These are phyloP conservation scores for Trichoderma virens DNA, from an alignment of 495 filamentous ascomycete species.

Conservation along the genomic window DNA sequence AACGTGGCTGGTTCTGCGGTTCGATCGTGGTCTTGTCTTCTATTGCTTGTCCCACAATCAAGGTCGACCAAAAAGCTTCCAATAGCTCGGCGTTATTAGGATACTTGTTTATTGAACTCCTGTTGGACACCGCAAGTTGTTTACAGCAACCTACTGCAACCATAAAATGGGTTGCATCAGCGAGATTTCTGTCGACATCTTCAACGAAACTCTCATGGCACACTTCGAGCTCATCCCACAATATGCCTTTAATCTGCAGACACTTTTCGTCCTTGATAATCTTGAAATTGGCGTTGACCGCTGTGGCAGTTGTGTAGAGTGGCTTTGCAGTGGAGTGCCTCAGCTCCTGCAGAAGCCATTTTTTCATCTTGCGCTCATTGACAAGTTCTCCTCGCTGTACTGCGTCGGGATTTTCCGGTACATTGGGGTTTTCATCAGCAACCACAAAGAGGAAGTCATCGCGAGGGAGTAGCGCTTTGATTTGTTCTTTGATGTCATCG, in stretches of 20 bases:
- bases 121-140: not conserved
- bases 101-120: not conserved
- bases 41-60: not conserved
- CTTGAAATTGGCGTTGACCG: not conserved
- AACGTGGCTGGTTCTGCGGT: not conserved
- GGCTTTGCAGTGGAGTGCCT: not conserved
- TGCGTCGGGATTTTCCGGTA: not conserved
- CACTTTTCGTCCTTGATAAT: not conserved
- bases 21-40: not conserved
- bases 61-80: not conserved
- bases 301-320: not conserved
- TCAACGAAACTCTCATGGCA: not conserved
- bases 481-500: not conserved
- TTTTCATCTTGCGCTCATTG: not conserved
- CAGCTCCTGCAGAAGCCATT: not conserved
- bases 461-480: not conserved
- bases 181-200: not conserved
- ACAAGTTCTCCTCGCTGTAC: not conserved
- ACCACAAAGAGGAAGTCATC: not conserved
- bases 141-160: not conserved
- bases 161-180: not conserved
- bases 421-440: not conserved
- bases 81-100: not conserved
- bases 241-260: not conserved
- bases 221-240: not conserved